A percentile compares a stretch with the other conserved stretches of the same genome.
These are phyloP conservation scores for Diaporthe citrichinensis DNA, from an alignment of 2,329 filamentous ascomycete genomes.

Conservation along the genomic window DNA sequence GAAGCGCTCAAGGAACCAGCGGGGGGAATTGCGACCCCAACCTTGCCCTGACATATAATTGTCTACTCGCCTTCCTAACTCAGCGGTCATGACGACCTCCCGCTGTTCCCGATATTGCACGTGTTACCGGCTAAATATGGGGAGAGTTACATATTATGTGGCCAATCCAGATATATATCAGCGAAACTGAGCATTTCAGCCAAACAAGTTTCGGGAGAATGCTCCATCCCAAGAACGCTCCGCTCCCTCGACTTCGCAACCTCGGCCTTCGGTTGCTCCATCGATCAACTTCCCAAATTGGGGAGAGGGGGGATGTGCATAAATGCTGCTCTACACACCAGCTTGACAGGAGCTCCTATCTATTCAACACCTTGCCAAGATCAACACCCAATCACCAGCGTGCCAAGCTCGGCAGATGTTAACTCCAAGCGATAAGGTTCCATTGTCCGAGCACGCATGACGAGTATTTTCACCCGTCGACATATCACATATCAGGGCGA, in stretches of 20 bases:
- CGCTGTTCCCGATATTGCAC: neutral
- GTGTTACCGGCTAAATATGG: slow-evolving; percentile 1
- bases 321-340: neutral
- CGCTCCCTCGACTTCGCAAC: neutral
- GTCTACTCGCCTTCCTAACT: neutral
- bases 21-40: neutral
- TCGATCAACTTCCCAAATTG: neutral
- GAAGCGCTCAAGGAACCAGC: neutral
- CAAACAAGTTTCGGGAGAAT: slow-evolving; percentile 1
- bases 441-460: neutral
- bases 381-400: neutral
- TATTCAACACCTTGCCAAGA: neutral
- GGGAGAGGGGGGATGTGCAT: neutral
- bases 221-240: neutral
- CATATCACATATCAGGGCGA: neutral
- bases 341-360: neutral
- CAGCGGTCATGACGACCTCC: neutral
- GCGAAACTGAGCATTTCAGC: neutral
- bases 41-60: neutral
- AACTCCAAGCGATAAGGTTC: neutral
- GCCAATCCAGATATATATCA: slow-evolving; percentile 6
- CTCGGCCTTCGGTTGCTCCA: neutral
- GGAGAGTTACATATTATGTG: neutral
- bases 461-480: neutral
- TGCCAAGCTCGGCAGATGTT: slow-evolving; percentile 27